Evolutionary conservation across 2,329 filamentous ascomycete genomes (phyloP), one percentile per base, ranked within the genome.

Genomic region (Trichoderma gracile): DNA sequence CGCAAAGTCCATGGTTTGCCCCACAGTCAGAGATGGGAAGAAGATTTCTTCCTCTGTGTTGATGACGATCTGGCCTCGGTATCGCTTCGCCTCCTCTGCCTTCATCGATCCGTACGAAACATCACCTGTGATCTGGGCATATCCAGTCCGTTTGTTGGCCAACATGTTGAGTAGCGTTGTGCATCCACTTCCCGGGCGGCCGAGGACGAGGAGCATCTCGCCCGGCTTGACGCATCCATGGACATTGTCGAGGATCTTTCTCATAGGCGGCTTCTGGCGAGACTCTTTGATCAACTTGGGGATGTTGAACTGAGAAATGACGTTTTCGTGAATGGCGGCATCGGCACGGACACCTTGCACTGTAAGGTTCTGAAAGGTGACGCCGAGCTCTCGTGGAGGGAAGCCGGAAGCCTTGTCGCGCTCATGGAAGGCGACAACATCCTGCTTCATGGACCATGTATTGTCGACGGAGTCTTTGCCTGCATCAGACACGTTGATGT

Each of bases 181-280:
- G 73, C 89, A 92, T 40, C 89, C 89, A 3, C 86, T 81, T 0
- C 88, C 89, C 0, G 89, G 89, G 1, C 88, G 81, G 3, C 89
- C 89, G 0, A 91, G 78, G 0, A 91, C 88, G 0, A 91, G 77
- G 1, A 90, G 75, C 89, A 91, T 90, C 74, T 91, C 88, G 21
- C 88, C 89, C 0, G 89, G 88, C 72, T 88, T 87, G 57, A 92
- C 85, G 68, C 87, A 90, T 12, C 89, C 89, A 71, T 87, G 84
- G 64, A 83, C 85, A 69, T 85, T 81, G 60, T 89, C 82, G 23
- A 92, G 76, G 52, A 92, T 87, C 0, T 86, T 88, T 67, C 84
- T 84, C 21, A 89, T 74, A 0, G 88, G 85, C 0, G 84, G 82
- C 69, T 84, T 86, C 49, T 78, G 78, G 68, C 78, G 78, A 64